Conservation (phyloP, 2,329 filamentous ascomycete species). For the Curvularia sp. region DNA sequence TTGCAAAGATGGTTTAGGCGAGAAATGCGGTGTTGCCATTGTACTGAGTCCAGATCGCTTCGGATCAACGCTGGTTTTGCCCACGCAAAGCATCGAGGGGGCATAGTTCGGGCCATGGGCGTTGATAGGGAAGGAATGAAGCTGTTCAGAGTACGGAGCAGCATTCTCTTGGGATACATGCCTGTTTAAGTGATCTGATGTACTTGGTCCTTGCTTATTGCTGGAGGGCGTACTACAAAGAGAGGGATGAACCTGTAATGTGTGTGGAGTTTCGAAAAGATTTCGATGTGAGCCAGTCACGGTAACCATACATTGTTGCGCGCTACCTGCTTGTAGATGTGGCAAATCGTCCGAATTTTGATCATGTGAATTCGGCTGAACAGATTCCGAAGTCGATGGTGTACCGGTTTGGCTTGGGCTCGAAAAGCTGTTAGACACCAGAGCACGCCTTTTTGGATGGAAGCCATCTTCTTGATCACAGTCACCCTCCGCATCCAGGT, state of each 20-base stretch:
- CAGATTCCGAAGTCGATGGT: neutral
- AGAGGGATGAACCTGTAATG: neutral
- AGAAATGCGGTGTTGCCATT: neutral
- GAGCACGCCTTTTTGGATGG: slow-evolving; percentile 14
- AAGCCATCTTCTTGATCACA: slow-evolving; percentile 9
- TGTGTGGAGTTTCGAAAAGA: neutral
- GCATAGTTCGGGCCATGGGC: neutral
- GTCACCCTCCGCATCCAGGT: slow-evolving; percentile 19
- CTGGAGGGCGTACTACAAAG: neutral
- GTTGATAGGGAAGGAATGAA: neutral
- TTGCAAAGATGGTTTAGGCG: neutral
- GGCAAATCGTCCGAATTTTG: neutral
- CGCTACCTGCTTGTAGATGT: neutral
- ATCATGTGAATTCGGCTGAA: neutral
- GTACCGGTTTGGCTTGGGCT: too few species aligned
- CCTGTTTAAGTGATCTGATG: neutral
- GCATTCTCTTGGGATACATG: neutral
- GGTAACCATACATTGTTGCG: neutral
- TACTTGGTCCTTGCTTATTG: neutral
- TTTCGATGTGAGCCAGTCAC: neutral
- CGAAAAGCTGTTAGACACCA: neutral
- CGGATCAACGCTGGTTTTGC: too few species aligned
- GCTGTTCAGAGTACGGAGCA: neutral
- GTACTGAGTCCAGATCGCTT: neutral
- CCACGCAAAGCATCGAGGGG: neutral